Evolutionary conservation across 805 yeast genomes (phyloP).

Genomic region (Saccharomycopsis schoenii): DNA sequence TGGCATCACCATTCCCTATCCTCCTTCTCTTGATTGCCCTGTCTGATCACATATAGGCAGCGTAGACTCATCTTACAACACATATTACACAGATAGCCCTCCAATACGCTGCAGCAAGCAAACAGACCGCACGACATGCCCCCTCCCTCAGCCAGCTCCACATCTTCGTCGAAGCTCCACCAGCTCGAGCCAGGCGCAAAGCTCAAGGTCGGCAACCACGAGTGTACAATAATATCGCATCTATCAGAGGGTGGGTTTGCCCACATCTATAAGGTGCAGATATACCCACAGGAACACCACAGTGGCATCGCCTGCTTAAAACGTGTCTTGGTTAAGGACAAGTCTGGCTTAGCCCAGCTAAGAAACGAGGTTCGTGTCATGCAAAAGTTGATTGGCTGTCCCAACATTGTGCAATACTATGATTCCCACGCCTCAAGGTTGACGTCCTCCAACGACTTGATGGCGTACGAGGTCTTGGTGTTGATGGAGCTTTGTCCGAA

Average conservation of each 20-base stretch:
- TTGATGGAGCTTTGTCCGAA: conserved; percentile 91
- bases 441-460: conserved; percentile 23
- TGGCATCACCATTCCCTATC: no score
- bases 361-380: conserved; percentile 73
- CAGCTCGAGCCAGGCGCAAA: conserved; percentile 37
- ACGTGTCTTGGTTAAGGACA: conserved; percentile 64
- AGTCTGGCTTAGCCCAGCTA: conserved; percentile 52
- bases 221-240: conserved; percentile 43
- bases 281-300: conserved; percentile 37
- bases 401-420: conserved; percentile 55
- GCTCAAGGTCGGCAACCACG: conserved; percentile 54
- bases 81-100: no score
- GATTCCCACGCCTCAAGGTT: conserved; percentile 69
- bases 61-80: no score
- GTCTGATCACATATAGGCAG: no score
- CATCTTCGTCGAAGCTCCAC: conserved; percentile 6
- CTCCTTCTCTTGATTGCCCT: no score
- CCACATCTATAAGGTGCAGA: conserved; percentile 59
- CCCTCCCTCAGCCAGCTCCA: not conserved
- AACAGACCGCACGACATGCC: no score
- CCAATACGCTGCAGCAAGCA: no score
- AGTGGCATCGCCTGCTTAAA: conserved; percentile 57
- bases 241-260: conserved; percentile 75
- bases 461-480: conserved; percentile 75
- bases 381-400: conserved; percentile 47